phyloP scores from a whole-genome alignment of 2,329 filamentous ascomycete species.

The Exserohilum rostratum region DNA sequence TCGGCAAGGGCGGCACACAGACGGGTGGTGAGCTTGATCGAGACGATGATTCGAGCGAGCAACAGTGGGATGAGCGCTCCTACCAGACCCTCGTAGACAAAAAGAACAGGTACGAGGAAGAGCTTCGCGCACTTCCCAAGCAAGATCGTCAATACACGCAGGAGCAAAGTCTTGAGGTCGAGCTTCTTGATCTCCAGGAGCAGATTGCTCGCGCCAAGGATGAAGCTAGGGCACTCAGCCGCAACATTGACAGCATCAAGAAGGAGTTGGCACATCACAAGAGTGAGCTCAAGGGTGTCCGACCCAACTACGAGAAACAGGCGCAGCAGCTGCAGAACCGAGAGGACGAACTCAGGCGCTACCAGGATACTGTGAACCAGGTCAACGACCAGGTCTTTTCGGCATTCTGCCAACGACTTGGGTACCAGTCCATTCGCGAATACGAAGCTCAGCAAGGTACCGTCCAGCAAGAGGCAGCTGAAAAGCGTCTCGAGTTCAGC shows the following conservation, averaged over 20 bases:
- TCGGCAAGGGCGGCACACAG: slow-evolving; percentile 96
- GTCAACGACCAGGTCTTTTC: slow-evolving; percentile 90
- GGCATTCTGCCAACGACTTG: slow-evolving; percentile 82
- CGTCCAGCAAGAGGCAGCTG: slow-evolving; percentile 84
- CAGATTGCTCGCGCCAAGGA: slow-evolving; percentile 73
- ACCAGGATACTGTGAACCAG: slow-evolving; percentile 70
- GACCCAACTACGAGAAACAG: slow-evolving; percentile 79
- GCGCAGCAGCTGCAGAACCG: slow-evolving; percentile 69
- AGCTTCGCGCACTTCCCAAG: slow-evolving; percentile 80
- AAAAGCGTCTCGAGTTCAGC: slow-evolving; percentile 85
- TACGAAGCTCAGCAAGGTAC: slow-evolving; percentile 95
- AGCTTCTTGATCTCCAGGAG: slow-evolving; percentile 79
- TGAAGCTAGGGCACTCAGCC: slow-evolving; percentile 77
- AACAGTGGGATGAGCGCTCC: slow-evolving; percentile 87
- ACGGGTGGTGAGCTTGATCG: slow-evolving; percentile 83
- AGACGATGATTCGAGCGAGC: slow-evolving; percentile 70
- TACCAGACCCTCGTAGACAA: slow-evolving; percentile 82
- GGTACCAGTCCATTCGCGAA: slow-evolving; percentile 86
- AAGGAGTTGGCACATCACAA: slow-evolving; percentile 78
- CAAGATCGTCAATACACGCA: slow-evolving; percentile 75
- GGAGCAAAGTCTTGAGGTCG: slow-evolving; percentile 81
- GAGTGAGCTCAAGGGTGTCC: slow-evolving; percentile 74
- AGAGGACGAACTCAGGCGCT: slow-evolving; percentile 61
- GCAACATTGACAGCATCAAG: slow-evolving; percentile 83
- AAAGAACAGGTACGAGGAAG: slow-evolving; percentile 75